These are phyloP conservation scores for Suillus subalutaceus DNA, from an alignment of 768 basidiomycete genomes.

Conservation along the genomic window DNA sequence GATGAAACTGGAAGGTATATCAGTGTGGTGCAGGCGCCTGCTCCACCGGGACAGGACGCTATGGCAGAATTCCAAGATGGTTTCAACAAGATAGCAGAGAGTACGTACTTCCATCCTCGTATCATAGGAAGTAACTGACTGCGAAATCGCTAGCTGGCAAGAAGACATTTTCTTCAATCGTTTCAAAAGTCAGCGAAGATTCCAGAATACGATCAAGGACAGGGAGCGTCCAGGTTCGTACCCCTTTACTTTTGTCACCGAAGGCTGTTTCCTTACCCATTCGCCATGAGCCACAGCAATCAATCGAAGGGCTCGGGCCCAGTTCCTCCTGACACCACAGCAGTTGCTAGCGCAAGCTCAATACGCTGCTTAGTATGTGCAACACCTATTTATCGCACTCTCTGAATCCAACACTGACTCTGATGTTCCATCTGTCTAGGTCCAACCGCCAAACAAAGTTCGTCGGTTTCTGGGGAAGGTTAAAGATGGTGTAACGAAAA, in stretches of 20 bases:
- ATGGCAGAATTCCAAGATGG: constrained; percentile 75
- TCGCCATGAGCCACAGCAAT: no score
- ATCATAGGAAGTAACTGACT: background rate
- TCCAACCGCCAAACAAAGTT: no score
- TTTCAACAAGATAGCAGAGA: constrained; percentile 75
- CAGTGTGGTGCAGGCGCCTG: constrained; percentile 15
- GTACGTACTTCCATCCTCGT: constrained; percentile 43
- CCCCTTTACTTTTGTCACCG: no score
- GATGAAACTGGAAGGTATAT: constrained; percentile 14
- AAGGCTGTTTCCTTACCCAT: background rate
- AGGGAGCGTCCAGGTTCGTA: constrained; percentile 21
- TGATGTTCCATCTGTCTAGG: no score
- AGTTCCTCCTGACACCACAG: no score
- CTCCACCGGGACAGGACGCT: constrained; percentile 47
- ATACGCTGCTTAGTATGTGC: no score
- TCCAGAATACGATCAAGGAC: constrained; percentile 70
- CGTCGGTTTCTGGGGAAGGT: no score
- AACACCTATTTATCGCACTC: no score
- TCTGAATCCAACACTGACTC: no score
- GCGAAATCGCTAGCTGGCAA: constrained; percentile 57
- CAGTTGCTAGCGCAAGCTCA: no score
- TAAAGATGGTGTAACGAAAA: no score
- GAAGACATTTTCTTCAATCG: constrained; percentile 71
- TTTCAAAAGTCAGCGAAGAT: constrained; percentile 83
- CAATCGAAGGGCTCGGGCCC: no score